Conservation (phyloP, 371 early-diverging fungal species). For the Circinella minor region DNA sequence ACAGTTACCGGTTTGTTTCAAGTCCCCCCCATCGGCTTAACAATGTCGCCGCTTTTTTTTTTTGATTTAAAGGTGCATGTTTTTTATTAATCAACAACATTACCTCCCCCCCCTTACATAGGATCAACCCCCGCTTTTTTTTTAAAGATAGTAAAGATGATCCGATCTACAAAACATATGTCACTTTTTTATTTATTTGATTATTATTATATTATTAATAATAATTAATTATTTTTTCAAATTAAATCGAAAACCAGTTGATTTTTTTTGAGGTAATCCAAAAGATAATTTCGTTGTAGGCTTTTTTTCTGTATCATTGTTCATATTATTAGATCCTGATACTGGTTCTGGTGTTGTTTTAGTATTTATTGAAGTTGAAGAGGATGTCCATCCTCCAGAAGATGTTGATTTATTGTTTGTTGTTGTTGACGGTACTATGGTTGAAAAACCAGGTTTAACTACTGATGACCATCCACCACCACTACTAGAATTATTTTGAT, state of each 20-base stretch:
- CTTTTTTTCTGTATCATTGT: background rate
- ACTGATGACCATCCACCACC: conserved; percentile 14
- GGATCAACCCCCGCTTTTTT: no score
- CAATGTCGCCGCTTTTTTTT: no score
- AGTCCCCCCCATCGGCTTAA: no score
- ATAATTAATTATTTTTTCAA: conserved; percentile 32
- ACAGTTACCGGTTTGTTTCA: no score
- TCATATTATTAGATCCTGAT: background rate
- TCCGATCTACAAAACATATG: background rate
- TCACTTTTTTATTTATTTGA: background rate
- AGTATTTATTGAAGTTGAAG: no score
- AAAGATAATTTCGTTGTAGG: conserved; percentile 28
- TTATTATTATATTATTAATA: background rate
- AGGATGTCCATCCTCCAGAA: no score
- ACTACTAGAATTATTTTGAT: background rate
- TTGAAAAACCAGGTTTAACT: background rate
- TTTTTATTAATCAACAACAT: no score
- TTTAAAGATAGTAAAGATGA: background rate
- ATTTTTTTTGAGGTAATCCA: conserved; percentile 33
- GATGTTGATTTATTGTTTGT: no score
- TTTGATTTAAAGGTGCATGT: no score
- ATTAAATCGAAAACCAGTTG: conserved; percentile 38
- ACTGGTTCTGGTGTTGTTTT: background rate
- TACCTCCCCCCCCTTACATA: no score
- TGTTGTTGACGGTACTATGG: background rate